Evolutionary conservation across 331 rosid genomes (phyloP).

Genomic region (Quercus phellos): DNA sequence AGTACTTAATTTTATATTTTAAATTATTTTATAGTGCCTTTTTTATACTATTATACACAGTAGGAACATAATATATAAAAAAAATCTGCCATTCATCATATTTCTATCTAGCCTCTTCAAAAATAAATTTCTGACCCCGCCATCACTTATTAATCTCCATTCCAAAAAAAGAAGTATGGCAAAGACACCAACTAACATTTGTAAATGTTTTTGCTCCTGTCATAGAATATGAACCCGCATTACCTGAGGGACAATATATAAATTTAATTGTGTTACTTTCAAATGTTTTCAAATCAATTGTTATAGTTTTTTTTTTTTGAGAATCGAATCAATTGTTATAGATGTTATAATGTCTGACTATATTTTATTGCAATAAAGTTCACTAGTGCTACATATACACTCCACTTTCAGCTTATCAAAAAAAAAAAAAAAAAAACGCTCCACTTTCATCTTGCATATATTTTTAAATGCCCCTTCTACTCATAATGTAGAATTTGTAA

Average conservation of each 20-base stretch:
- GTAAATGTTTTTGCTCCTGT: neutral
- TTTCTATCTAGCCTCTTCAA: too few species aligned
- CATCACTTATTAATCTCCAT: too few species aligned
- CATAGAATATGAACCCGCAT: neutral
- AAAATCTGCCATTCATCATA: too few species aligned
- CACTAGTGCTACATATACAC: neutral
- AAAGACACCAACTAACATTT: neutral
- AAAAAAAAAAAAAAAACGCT: neutral
- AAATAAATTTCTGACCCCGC: too few species aligned
- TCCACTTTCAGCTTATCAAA: neutral
- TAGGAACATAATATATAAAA: too few species aligned
- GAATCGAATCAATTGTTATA: neutral
- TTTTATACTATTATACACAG: too few species aligned
- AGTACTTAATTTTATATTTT: too few species aligned
- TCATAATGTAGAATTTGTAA: neutral
- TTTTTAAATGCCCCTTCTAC: neutral
- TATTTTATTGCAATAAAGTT: neutral
- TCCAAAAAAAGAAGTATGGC: neutral
- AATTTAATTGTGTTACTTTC: neutral
- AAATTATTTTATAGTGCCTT: too few species aligned
- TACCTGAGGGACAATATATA: neutral
- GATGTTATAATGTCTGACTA: neutral
- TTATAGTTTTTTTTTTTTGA: neutral
- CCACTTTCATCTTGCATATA: neutral
- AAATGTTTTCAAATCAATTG: neutral